A percentile compares a stretch with the other conserved stretches of the same genome.
Conservation (phyloP, 805 yeast species). For the Ogataea dorogensis region DNA sequence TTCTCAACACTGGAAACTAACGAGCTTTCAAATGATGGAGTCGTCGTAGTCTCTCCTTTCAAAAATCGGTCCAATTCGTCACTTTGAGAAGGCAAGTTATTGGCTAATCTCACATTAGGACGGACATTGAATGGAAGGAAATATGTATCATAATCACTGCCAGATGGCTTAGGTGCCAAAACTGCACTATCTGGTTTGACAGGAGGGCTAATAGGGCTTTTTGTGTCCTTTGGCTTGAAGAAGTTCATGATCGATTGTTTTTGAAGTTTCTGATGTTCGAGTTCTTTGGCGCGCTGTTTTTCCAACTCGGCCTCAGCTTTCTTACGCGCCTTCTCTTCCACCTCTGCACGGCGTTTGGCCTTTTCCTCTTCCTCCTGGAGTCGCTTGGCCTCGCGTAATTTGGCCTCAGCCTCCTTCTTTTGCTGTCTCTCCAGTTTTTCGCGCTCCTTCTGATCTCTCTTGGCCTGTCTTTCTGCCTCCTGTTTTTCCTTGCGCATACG, state of each 20-base stretch:
- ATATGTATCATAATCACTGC: constrained; percentile 23
- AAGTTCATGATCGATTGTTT: constrained; percentile 35
- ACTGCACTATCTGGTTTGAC: constrained; percentile 3
- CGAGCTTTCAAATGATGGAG: constrained; percentile 15
- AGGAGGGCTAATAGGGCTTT: constrained; percentile 5
- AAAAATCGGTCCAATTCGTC: constrained; percentile 16
- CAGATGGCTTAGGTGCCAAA: background rate
- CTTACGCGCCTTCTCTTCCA: constrained; percentile 27
- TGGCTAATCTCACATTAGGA: constrained; percentile 24
- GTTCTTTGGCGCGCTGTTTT: constrained; percentile 20
- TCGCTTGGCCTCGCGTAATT: constrained; percentile 29
- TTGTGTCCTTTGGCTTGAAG: constrained; percentile 25
- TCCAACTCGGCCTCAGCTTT: constrained; percentile 19
- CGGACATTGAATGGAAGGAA: constrained; percentile 32
- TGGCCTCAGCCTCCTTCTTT: constrained; percentile 31
- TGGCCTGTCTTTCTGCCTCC: constrained; percentile 25
- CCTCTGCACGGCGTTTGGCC: constrained; percentile 37
- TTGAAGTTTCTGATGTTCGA: constrained; percentile 25
- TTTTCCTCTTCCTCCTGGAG: constrained; percentile 34
- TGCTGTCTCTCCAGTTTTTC: constrained; percentile 27
- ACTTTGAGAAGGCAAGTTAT: constrained; percentile 4
- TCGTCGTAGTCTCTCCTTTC: constrained; percentile 12
- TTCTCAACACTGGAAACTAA: background rate
- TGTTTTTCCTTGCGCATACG: constrained; percentile 27
- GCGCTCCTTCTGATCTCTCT: constrained; percentile 31